These are phyloP conservation scores for Bruguiera hainesii DNA, from an alignment of 441 rosid species.

Conservation along the genomic window DNA sequence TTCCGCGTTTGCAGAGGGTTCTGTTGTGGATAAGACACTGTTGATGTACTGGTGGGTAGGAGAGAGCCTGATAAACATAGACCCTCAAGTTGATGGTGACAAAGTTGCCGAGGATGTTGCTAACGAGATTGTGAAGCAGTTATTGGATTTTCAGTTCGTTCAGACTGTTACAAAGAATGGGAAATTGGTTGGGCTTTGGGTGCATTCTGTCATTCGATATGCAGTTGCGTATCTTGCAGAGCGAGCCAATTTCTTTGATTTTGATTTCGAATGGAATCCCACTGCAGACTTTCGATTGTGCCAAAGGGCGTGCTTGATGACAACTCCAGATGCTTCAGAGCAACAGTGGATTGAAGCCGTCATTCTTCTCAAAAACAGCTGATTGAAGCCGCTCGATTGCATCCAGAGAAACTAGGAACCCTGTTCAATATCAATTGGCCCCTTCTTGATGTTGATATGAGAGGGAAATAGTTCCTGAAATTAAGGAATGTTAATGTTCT, in stretches of 20 bases:
- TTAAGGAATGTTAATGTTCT: background rate
- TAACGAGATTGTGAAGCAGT: slow-evolving; percentile 13
- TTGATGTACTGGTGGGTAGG: slow-evolving; percentile 55
- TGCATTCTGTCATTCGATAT: slow-evolving; percentile 39
- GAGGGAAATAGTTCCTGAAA: background rate
- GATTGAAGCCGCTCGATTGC: too few species aligned
- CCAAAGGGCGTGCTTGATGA: slow-evolving; percentile 34
- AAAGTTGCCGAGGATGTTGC: slow-evolving; percentile 18
- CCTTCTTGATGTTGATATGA: background rate
- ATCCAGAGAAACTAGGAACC: background rate
- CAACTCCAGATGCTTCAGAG: slow-evolving; percentile 10
- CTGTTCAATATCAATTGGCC: background rate
- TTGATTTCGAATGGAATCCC: slow-evolving; percentile 20
- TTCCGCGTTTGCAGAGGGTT: slow-evolving; percentile 36
- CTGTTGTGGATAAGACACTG: slow-evolving; percentile 39
- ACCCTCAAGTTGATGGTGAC: background rate
- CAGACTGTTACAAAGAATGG: slow-evolving; percentile 27
- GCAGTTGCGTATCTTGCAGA: slow-evolving; percentile 34
- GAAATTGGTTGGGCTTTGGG: slow-evolving; percentile 27
- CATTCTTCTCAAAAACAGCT: background rate
- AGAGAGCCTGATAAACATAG: slow-evolving; percentile 26
- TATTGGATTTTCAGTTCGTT: slow-evolving; percentile 24
- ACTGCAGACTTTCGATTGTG: background rate
- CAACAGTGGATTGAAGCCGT: too few species aligned
- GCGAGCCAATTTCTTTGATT: slow-evolving; percentile 20